These are phyloP conservation scores for Globisporangium cystogenes DNA, from an alignment of 352 stramenopile genomes.

Conservation along the genomic window DNA sequence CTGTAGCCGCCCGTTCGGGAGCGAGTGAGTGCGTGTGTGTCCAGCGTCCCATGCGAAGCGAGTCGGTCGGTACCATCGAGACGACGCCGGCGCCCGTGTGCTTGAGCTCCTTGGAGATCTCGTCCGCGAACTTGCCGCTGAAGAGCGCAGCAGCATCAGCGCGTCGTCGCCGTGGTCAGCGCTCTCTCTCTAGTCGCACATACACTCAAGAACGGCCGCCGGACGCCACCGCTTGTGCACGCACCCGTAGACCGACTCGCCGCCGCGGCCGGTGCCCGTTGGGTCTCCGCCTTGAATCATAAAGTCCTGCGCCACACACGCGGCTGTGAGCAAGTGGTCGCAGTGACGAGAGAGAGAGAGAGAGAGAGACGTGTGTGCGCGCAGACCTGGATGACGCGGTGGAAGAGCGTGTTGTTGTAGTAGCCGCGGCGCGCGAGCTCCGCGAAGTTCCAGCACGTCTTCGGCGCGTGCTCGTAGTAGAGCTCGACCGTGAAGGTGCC, in stretches of 20 bases:
- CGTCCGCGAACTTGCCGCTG: constrained; percentile 92
- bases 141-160: constrained; percentile 2
- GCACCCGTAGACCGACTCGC: constrained; percentile 90
- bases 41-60: neutral
- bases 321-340: too few relatives aligned
- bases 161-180: neutral
- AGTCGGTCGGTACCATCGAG: constrained; percentile 49
- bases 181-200: neutral
- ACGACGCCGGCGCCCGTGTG: constrained; percentile 92
- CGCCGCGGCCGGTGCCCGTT: constrained; percentile 89
- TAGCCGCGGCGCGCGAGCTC: constrained; percentile 90
- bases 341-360: too few relatives aligned
- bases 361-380: too few relatives aligned
- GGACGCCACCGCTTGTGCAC: neutral
- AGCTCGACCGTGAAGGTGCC: constrained; percentile 92
- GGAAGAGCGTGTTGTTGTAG: constrained; percentile 96
- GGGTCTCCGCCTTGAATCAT: constrained; percentile 96
- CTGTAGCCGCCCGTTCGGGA: constrained; percentile 15
- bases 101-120: constrained; percentile 91
- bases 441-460: constrained; percentile 91
- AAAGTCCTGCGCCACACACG: constrained; percentile 63
- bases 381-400: constrained; percentile 90
- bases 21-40: neutral
- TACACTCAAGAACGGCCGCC: too few relatives aligned
- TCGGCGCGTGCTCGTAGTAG: constrained; percentile 91